A percentile compares a stretch with the other conserved stretches of the same genome.
Evolutionary conservation across 192 early-diverging fungal genomes (phyloP).

Genomic region (Coemansia furcata): DNA sequence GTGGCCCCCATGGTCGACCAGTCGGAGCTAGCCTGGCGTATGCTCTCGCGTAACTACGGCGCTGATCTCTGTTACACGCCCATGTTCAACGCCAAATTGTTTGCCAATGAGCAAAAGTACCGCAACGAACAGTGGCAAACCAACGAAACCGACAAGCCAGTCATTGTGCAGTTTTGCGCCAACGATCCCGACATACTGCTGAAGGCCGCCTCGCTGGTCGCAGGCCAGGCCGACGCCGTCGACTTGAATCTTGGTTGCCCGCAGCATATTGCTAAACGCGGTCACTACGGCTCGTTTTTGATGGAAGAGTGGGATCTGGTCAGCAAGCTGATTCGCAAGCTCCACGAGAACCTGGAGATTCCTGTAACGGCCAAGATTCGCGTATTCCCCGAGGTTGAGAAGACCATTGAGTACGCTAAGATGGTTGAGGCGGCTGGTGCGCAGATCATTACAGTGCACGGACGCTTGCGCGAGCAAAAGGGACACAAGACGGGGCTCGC

Average conservation of each 20-base stretch:
- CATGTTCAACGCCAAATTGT: constrained; percentile 94
- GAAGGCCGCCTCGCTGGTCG: constrained; percentile 77
- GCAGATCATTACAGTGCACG: constrained; percentile 91
- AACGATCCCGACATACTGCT: constrained; percentile 88
- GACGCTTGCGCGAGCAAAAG: constrained; percentile 93
- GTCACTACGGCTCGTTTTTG: constrained; percentile 90
- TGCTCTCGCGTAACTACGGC: constrained; percentile 82
- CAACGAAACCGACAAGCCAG: constrained; percentile 69
- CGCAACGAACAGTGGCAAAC: constrained; percentile 72
- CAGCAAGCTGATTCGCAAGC: constrained; percentile 59
- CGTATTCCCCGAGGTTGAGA: constrained; percentile 83
- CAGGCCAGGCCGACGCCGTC: constrained; percentile 84
- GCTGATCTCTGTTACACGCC: constrained; percentile 94
- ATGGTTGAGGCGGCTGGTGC: constrained; percentile 94
- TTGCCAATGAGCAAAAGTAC: constrained; percentile 68
- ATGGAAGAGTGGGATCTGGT: constrained; percentile 91
- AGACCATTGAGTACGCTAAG: constrained; percentile 90
- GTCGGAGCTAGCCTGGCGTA: constrained; percentile 92
- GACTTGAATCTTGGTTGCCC: constrained; percentile 97
- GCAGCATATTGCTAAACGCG: constrained; percentile 88
- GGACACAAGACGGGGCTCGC: constrained; percentile 95
- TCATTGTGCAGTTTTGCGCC: constrained; percentile 95
- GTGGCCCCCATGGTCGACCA: constrained; percentile 98
- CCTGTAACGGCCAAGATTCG: constrained; percentile 98
- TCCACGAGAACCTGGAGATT: constrained; percentile 77